Percentiles rank a stretch among this genome's conserved stretches.
These are phyloP conservation scores for Apiospora saccharicola DNA, from an alignment of 2,329 filamentous ascomycete genomes.

Conservation along the genomic window DNA sequence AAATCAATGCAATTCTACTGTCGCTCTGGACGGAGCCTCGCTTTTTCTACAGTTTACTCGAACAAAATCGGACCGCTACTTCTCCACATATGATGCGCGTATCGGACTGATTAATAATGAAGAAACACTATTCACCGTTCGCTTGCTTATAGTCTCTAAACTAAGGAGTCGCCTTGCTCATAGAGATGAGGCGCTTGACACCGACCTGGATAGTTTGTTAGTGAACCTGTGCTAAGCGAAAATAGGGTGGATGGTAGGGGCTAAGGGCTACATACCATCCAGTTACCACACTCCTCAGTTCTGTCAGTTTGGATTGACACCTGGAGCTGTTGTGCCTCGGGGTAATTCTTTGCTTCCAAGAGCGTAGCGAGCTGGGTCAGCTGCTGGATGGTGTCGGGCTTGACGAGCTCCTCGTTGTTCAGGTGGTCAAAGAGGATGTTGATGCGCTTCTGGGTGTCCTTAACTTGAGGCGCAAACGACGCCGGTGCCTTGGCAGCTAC, in stretches of 20 bases:
- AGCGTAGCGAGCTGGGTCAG: slow-evolving; percentile 71
- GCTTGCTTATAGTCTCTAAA: not conserved
- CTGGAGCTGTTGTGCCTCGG: slow-evolving; percentile 71
- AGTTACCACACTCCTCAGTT: slow-evolving; percentile 82
- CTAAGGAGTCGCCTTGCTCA: slow-evolving; percentile 78
- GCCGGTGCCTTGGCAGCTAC: slow-evolving; percentile 85
- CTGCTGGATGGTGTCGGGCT: slow-evolving; percentile 76
- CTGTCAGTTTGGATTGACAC: slow-evolving; percentile 79
- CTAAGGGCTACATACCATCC: slow-evolving; percentile 73
- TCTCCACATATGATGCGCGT: slow-evolving; percentile 14
- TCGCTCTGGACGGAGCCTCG: slow-evolving; percentile 4
- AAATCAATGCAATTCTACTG: slow-evolving; percentile 21
- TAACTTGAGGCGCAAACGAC: slow-evolving; percentile 87
- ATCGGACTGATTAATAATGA: slow-evolving; percentile 3
- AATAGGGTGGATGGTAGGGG: not conserved
- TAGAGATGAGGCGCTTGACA: slow-evolving; percentile 78
- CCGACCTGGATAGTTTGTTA: slow-evolving; percentile 66
- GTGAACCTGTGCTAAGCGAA: slow-evolving; percentile 33
- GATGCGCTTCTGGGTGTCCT: slow-evolving; percentile 91
- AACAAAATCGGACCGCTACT: slow-evolving; percentile 9
- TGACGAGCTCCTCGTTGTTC: slow-evolving; percentile 92
- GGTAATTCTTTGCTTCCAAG: slow-evolving; percentile 73
- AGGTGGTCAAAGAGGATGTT: slow-evolving; percentile 95
- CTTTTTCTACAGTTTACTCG: slow-evolving; percentile 22
- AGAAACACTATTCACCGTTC: not conserved